These are phyloP conservation scores for Amaranthus cruentus DNA, from an alignment of 148 eudicot species.

Conservation along the genomic window DNA sequence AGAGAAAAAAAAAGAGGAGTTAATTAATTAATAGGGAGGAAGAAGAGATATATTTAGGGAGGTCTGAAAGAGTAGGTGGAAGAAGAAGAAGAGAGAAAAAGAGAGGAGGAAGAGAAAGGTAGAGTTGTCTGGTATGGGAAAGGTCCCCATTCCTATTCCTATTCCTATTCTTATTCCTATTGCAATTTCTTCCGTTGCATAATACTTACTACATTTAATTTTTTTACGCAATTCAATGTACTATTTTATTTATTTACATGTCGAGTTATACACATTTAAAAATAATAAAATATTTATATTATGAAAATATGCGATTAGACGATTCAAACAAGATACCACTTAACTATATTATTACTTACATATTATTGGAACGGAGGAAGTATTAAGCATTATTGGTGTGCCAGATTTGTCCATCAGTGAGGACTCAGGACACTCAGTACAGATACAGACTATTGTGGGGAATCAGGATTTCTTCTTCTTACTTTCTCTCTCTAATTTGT, in stretches of 20 bases:
- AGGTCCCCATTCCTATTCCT: slow-evolving; percentile 20
- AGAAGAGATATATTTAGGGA: slow-evolving; percentile 12
- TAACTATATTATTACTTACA: too few species aligned
- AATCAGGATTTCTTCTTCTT: slow-evolving; percentile 6
- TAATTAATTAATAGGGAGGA: neutral
- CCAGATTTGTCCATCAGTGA: slow-evolving; percentile 43
- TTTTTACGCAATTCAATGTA: too few species aligned
- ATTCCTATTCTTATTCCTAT: too few species aligned
- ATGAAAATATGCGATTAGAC: too few species aligned
- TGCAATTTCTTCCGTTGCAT: too few species aligned
- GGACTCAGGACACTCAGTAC: neutral
- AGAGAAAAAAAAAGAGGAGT: neutral
- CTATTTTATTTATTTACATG: too few species aligned
- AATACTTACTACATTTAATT: too few species aligned
- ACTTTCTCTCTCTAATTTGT: neutral
- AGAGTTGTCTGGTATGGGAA: slow-evolving; percentile 28
- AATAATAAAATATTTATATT: too few species aligned
- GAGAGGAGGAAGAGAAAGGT: slow-evolving; percentile 14
- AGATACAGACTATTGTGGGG: slow-evolving; percentile 34
- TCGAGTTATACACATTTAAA: too few species aligned
- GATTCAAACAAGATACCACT: too few species aligned
- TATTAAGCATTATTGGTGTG: slow-evolving; percentile 39
- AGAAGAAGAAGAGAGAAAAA: neutral
- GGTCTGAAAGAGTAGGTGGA: slow-evolving; percentile 18
- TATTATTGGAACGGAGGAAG: too few species aligned